A percentile compares a stretch with the other conserved stretches of the same genome.
Evolutionary conservation across 306 rosid species (phyloP).

Genomic region (Citrullus colocynthis): DNA sequence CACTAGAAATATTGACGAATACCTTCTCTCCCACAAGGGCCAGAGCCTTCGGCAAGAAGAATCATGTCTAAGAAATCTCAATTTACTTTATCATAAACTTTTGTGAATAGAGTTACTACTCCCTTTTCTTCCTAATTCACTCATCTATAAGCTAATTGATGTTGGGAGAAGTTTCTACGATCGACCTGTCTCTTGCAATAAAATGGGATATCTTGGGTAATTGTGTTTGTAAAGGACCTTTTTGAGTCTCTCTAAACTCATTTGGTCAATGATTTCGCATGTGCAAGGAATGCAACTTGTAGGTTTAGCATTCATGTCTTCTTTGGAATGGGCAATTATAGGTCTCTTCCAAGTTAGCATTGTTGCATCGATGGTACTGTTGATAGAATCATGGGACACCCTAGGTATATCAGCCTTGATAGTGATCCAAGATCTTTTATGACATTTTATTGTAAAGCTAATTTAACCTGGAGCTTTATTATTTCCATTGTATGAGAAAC

Average conservation of each 20-base stretch:
- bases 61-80: no score
- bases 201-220: neutral
- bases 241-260: neutral
- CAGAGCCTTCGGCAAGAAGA: no score
- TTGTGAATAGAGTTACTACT: no score
- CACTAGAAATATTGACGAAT: neutral
- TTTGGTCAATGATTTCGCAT: neutral
- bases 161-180: neutral
- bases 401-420: neutral
- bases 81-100: no score
- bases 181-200: neutral
- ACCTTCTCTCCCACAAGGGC: no score
- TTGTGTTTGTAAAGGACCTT: neutral
- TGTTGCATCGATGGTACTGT: neutral
- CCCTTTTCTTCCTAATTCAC: no score
- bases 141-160: no score
- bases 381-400: neutral
- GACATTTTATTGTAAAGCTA: neutral
- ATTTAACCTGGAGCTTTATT: neutral
- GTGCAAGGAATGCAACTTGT: neutral
- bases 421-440: neutral
- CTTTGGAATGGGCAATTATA: neutral
- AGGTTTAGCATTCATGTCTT: neutral
- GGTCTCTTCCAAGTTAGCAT: neutral
- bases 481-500: no score